Percentiles rank a stretch among this genome's conserved stretches.
Conservation (phyloP, 116 monocot genomes). For the Posidonia oceanica region DNA sequence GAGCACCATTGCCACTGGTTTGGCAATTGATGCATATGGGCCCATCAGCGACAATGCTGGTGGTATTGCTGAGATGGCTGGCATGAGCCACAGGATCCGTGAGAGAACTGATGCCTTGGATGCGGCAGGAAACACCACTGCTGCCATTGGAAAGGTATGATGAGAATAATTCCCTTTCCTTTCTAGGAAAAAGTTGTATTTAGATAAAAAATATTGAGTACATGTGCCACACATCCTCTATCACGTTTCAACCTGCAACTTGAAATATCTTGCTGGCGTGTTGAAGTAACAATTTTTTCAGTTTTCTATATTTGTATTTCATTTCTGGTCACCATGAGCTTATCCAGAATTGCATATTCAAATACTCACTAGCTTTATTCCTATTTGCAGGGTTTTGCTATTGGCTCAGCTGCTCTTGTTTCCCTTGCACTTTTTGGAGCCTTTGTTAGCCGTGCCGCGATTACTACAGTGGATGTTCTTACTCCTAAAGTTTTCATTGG, state of each 20-base stretch:
- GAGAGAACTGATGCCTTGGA: conserved; percentile 18
- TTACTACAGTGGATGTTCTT: conserved; percentile 15
- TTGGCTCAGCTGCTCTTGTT: conserved; percentile 16
- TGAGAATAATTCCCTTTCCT: background rate
- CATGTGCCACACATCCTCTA: too few relatives aligned
- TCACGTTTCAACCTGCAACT: too few relatives aligned
- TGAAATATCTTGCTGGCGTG: too few relatives aligned
- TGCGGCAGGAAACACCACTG: conserved; percentile 86
- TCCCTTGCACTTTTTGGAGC: conserved; percentile 23
- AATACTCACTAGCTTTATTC: background rate
- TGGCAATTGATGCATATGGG: conserved; percentile 21
- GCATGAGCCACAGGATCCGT: conserved; percentile 64
- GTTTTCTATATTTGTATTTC: background rate
- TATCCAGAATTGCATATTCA: background rate
- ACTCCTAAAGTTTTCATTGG: conserved; percentile 18
- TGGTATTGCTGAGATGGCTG: conserved; percentile 99
- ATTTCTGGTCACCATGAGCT: background rate
- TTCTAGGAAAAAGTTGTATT: too few relatives aligned
- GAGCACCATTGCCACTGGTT: conserved; percentile 18
- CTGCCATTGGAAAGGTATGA: conserved; percentile 19
- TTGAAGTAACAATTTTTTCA: too few relatives aligned
- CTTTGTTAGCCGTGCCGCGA: conserved; percentile 15
- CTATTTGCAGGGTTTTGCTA: conserved; percentile 12
- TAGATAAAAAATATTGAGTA: too few relatives aligned
- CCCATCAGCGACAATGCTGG: conserved; percentile 36